Conservation (phyloP, 73 alveolate genomes). For the Tetrahymena malaccensis region DNA sequence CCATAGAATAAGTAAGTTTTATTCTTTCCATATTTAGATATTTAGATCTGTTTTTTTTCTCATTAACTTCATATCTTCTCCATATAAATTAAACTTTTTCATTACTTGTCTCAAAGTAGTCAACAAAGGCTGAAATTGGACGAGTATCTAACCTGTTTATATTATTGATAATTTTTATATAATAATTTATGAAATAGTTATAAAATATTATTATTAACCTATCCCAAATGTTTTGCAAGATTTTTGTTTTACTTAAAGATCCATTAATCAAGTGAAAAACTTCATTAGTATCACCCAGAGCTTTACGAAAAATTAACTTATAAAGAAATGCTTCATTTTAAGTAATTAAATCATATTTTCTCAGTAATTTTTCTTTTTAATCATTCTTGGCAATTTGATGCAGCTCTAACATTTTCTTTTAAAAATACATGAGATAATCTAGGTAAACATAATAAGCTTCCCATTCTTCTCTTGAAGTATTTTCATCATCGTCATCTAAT, state of each 20-base stretch:
- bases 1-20: constrained; percentile 13
- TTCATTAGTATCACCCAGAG: constrained; percentile 29
- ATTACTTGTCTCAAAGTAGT: not conserved
- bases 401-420: not conserved
- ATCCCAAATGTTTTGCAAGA: not conserved
- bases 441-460: constrained; percentile 21
- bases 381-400: not conserved
- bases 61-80: constrained; percentile 40
- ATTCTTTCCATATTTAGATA: constrained; percentile 29
- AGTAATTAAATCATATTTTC: not conserved
- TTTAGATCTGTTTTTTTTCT: constrained; percentile 21
- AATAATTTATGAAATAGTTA: not conserved
- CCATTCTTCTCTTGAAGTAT: constrained; percentile 27
- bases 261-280: constrained; percentile 1
- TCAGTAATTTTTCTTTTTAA: constrained; percentile 1
- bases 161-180: not conserved
- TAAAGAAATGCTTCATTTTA: constrained; percentile 27
- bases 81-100: constrained; percentile 19
- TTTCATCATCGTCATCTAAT: constrained; percentile 2
- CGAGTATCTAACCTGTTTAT: constrained; percentile 1
- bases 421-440: not conserved
- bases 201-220: not conserved
- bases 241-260: not conserved
- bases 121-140: constrained; percentile 23
- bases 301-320: constrained; percentile 11